Evolutionary conservation across 2,329 filamentous ascomycete genomes (phyloP).

Genomic region (Exophiala bonariae): DNA sequence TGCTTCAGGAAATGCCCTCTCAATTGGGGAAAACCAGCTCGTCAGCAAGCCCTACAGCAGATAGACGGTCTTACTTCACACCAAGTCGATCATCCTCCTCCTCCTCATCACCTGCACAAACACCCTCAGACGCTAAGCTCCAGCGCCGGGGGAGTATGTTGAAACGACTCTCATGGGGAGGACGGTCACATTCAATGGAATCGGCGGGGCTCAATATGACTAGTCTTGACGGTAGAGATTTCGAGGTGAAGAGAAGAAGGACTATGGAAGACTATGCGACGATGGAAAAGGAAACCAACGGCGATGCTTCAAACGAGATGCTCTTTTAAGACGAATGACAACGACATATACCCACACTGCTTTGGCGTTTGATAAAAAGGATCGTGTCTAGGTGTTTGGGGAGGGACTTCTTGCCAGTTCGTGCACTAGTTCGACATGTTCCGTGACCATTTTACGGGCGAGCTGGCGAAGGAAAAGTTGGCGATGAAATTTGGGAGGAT

Average conservation of each 20-base stretch:
- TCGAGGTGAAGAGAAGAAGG: slow-evolving; percentile 26
- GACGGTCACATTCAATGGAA: slow-evolving; percentile 9
- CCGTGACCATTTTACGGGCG: no score
- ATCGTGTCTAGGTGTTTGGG: no score
- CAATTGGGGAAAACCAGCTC: slow-evolving; percentile 1
- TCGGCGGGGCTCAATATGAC: slow-evolving; percentile 8
- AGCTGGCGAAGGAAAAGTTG: no score
- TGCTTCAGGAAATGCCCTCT: slow-evolving; percentile 8
- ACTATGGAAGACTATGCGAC: slow-evolving; percentile 24
- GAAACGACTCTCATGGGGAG: slow-evolving; percentile 22
- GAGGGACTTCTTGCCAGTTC: no score
- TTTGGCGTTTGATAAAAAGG: no score
- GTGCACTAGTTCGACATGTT: no score
- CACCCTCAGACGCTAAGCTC: slow-evolving; percentile 12
- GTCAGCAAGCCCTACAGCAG: slow-evolving; percentile 9
- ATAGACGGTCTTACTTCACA: slow-evolving; percentile 15
- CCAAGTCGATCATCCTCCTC: slow-evolving; percentile 14
- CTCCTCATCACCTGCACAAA: slow-evolving; percentile 12
- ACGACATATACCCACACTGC: no score
- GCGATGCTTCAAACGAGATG: slow-evolving; percentile 22
- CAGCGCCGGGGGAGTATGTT: slow-evolving; percentile 17
- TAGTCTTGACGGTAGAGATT: slow-evolving; percentile 13
- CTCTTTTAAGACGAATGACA: slow-evolving; percentile 12
- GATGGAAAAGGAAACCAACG: slow-evolving; percentile 12
- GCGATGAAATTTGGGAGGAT: no score